Evolutionary conservation across 495 filamentous ascomycete genomes (phyloP), one percentile per base, ranked within the genome.

Genomic region (Echria macrotheca): DNA sequence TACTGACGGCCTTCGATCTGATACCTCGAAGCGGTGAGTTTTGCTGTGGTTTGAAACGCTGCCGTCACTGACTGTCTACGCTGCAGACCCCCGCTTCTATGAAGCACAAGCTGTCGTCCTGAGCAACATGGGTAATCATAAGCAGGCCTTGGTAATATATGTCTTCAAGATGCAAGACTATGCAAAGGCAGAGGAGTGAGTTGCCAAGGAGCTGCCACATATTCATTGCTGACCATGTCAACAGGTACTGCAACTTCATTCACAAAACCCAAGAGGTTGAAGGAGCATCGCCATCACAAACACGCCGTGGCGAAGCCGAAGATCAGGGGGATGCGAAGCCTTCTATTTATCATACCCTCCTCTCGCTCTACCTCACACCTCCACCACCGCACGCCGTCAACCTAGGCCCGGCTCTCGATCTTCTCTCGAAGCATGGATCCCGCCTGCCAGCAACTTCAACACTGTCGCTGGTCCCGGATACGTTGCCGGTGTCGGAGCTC

Each of bases 41-140:
- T 10, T 35, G 4, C 4, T 23, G 10, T 31, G 37, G 21, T 14
- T 10, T 15, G 40, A 3, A 32, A 15, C 4, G 6, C 14, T 26
- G 19, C 14, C 28, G 21, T 18, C 22, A 31, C 23, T 41, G 17
- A 49, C 35, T 46, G 14, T 12, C 17, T 1, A n/a, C 1, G 25
- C 14, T 36, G 18, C 43, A 91, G 89, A 95, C 64, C 78, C 90
- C 1, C 74, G 81, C 11, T 94, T 93, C 63, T 95, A 85, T 68
- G 93, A 97, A 65, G 84, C 89, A 4, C 83, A 90, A 44, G 94
- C 94, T 17, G 84, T 96, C 25, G 83, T 97, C 7, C 82, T 97
- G 24, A 89, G 88, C 65, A 94, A 94, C 56, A 95, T 99, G 87
- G 89, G 87, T 7, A 86, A 90, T 49, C 91, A 99, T 68, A 86